Evolutionary conservation across 140 eudicot species (phyloP).

Genomic region (Ambrosia hybrid): DNA sequence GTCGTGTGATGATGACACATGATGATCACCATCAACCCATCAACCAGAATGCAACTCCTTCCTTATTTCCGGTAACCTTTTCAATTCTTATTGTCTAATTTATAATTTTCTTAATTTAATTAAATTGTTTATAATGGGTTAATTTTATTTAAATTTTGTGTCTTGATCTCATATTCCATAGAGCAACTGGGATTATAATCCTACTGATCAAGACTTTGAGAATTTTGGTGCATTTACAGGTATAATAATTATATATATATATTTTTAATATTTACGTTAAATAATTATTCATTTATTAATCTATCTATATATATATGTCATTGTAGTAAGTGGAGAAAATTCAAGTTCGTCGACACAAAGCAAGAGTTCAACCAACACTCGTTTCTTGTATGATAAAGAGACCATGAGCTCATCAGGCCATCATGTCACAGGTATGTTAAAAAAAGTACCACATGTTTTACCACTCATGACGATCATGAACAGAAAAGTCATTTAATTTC

Average conservation of each 20-base stretch:
- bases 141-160: neutral
- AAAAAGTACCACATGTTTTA: conserved; percentile 25
- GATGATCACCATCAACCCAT: conserved; percentile 18
- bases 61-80: conserved; percentile 32
- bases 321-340: conserved; percentile 35
- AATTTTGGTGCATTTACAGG: conserved; percentile 38
- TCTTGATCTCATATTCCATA: conserved; percentile 28
- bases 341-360: conserved; percentile 52
- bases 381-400: conserved; percentile 37
- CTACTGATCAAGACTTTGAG: conserved; percentile 22
- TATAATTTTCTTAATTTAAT: neutral
- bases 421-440: conserved; percentile 17
- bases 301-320: no score
- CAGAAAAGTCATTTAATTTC: neutral
- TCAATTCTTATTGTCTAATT: neutral
- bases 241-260: conserved; percentile 5
- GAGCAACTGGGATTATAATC: conserved; percentile 45
- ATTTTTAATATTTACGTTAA: neutral
- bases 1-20: conserved; percentile 47
- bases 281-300: neutral
- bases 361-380: conserved; percentile 41
- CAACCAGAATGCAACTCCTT: conserved; percentile 29
- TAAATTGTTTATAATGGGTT: neutral
- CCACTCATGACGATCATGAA: conserved; percentile 24
- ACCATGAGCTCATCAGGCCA: conserved; percentile 39